Conservation (phyloP, 179 eudicot genomes). For the Beta macrorhiza region DNA sequence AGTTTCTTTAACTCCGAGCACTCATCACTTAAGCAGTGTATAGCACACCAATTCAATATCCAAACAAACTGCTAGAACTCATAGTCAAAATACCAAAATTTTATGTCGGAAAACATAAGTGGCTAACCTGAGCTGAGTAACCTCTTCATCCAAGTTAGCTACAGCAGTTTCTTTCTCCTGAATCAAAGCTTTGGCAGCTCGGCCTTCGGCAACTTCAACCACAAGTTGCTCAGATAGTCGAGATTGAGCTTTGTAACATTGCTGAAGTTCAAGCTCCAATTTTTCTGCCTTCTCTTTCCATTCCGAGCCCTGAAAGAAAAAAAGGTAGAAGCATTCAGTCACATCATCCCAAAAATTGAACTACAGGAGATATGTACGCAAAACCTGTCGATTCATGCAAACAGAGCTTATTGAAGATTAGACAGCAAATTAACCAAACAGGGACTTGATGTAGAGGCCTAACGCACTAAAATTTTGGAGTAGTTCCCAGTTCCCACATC, state of each 20-base stretch:
- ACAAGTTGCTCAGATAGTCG: conserved; percentile 91
- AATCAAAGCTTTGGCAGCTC: conserved; percentile 63
- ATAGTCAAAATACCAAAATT: not conserved
- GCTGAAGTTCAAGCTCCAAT: conserved; percentile 90
- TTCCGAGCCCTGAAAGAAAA: conserved; percentile 69
- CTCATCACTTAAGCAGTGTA: conserved; percentile 55
- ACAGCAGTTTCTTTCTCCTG: conserved; percentile 75
- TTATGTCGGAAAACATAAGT: not conserved
- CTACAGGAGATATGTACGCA: not conserved
- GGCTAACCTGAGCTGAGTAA: conserved; percentile 60
- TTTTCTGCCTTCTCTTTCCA: conserved; percentile 96
- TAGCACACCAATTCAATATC: conserved; percentile 8
- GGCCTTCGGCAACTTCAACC: conserved; percentile 87
- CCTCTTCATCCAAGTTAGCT: conserved; percentile 54
- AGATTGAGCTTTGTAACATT: conserved; percentile 95
- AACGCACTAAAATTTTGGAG: not conserved
- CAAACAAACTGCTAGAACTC: not conserved
- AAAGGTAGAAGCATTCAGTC: conserved; percentile 21
- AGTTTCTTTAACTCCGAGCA: conserved; percentile 46
- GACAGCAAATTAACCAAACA: not conserved
- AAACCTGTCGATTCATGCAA: not conserved
- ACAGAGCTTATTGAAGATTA: not conserved
- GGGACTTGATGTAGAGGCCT: not conserved
- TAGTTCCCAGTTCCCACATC: not conserved
- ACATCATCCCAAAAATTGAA: conserved; percentile 6